Evolutionary conservation across 306 rosid species (phyloP), one percentile per base, ranked within the genome.

Genomic region (Oxytropis ochrocephala): DNA sequence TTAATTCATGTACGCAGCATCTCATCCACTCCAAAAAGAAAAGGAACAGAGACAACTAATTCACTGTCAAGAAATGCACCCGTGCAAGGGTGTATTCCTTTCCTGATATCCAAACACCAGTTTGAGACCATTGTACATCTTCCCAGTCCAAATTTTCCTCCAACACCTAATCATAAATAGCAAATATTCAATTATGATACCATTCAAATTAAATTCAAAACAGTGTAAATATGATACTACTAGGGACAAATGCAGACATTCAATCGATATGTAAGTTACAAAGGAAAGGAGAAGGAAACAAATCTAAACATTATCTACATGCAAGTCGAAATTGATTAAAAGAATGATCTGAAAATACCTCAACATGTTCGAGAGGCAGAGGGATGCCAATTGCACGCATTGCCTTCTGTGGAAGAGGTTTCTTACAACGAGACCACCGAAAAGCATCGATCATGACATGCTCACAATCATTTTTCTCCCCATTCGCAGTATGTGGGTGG

Each of bases 61-160:
- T 84, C 82, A 74, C 77, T 4, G 97, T 86, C 70, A 93, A 79
- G 85, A 90, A 93, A 81, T 93, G 97, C 72, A 87, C 97, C 68
- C 98, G 81, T 52, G 98, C 98, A 53, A 93, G 89, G 48, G 82
- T 64, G 72, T 93, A 93, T 56, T 93, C 96, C 68, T 86, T 90
- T 52, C 97, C 97, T 19, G 90, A 88, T 78, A 93, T 79, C 98
- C 97, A 93, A 36, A 93, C 97, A 29, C 98, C 96, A 47, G 97
- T 93, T 73, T 93, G 98, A 1, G 97, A 93, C 98, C 98, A 93
- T 75, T 90, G 96, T 44, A 93, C 88, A 61, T 90, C 96, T 79
- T 93, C 96, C 98, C 98, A 93, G 52, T 90, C 98, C 64, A 93
- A 78, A 53, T 86, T 87, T 66, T 90, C 94, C 91, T 93, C 96